These are phyloP conservation scores for Ophiostoma piceae DNA, from an alignment of 2,329 filamentous ascomycete genomes.

Conservation along the genomic window DNA sequence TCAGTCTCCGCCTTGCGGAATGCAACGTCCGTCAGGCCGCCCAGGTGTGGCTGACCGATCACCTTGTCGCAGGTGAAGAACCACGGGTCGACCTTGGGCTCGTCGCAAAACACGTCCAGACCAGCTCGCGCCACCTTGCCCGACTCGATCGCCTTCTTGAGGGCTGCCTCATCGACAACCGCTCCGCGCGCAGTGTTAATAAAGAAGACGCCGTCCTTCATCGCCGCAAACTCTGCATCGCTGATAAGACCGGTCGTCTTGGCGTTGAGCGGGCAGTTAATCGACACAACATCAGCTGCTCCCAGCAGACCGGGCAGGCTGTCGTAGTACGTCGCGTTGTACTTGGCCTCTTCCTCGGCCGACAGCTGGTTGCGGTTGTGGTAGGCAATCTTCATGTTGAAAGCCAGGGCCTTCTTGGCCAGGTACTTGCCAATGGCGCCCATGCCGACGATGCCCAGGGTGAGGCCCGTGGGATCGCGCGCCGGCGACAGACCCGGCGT, in stretches of 20 bases:
- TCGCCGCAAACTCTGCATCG: constrained; percentile 44
- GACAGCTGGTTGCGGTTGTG: constrained; percentile 48
- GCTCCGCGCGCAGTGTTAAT: constrained; percentile 55
- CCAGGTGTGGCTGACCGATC: constrained; percentile 62
- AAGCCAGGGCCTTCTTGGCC: constrained; percentile 37
- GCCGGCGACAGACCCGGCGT: constrained; percentile 36
- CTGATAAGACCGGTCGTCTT: constrained; percentile 46
- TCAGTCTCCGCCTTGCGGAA: constrained; percentile 19
- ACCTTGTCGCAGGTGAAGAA: constrained; percentile 56
- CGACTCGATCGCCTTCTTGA: constrained; percentile 48
- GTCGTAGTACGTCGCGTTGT: constrained; percentile 13
- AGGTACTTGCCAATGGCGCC: constrained; percentile 47
- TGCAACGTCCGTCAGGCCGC: constrained; percentile 56
- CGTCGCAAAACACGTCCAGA: constrained; percentile 53
- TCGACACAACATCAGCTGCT: constrained; percentile 44
- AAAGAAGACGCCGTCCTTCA: constrained; percentile 53
- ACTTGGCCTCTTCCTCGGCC: constrained; percentile 36
- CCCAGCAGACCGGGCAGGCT: constrained; percentile 40
- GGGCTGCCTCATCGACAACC: constrained; percentile 51
- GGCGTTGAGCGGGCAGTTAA: constrained; percentile 43
- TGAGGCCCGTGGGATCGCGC: constrained; percentile 63
- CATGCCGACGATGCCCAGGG: constrained; percentile 53
- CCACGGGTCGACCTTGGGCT: constrained; percentile 57
- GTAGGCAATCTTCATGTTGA: constrained; percentile 55
- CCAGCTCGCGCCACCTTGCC: constrained; percentile 51